Conservation (phyloP, 2,329 filamentous ascomycete species). For the Ilyonectria sp. region DNA sequence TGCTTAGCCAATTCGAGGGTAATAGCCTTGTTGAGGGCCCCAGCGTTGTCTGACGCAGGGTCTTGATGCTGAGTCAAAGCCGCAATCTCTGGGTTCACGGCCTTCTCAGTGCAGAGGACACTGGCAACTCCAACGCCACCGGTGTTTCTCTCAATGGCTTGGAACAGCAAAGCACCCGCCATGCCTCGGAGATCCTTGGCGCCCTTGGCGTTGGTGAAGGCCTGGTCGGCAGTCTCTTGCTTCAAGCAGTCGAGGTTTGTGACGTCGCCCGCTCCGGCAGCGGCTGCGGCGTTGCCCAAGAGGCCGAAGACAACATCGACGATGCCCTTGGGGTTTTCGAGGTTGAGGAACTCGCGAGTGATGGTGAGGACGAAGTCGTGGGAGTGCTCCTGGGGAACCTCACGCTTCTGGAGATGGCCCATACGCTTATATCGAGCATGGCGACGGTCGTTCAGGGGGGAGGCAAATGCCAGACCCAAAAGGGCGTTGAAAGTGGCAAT, state of each 20-base stretch:
- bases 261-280: slow-evolving; percentile 56
- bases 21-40: slow-evolving; percentile 72
- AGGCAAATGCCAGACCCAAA: slow-evolving; percentile 36
- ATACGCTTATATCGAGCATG: background rate
- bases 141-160: slow-evolving; percentile 68
- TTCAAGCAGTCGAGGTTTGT: slow-evolving; percentile 61
- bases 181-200: slow-evolving; percentile 66
- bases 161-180: slow-evolving; percentile 69
- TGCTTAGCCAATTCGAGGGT: slow-evolving; percentile 72
- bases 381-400: slow-evolving; percentile 72
- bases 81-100: slow-evolving; percentile 76
- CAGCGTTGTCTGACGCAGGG: slow-evolving; percentile 71
- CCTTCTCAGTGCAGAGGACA: slow-evolving; percentile 66
- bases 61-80: slow-evolving; percentile 78
- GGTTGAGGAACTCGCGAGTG: slow-evolving; percentile 60
- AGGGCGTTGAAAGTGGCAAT: slow-evolving; percentile 22
- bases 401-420: slow-evolving; percentile 45
- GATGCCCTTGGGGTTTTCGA: slow-evolving; percentile 67
- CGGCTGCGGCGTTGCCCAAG: slow-evolving; percentile 61
- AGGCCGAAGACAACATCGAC: slow-evolving; percentile 68
- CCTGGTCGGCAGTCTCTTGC: slow-evolving; percentile 69
- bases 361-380: slow-evolving; percentile 65
- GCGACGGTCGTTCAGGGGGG: slow-evolving; percentile 25
- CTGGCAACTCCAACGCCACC: slow-evolving; percentile 48
- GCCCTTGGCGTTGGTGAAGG: slow-evolving; percentile 72